phyloP scores from a whole-genome alignment of 768 basidiomycete genomes.

The Lyophyllum shimeji region DNA sequence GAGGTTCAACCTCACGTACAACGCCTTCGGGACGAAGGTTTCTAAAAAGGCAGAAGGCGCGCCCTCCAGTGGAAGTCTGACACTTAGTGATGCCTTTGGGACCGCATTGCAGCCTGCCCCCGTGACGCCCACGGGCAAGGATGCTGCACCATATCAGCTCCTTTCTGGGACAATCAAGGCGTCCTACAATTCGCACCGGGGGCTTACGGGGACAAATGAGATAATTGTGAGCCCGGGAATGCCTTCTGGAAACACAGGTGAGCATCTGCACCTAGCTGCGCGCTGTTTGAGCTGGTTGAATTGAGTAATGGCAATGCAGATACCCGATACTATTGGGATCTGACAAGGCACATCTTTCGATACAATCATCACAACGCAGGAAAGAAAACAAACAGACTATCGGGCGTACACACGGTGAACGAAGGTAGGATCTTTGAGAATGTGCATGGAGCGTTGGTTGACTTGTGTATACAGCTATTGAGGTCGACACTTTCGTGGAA shows the following conservation, averaged over 20 bases:
- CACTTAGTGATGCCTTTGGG: slow-evolving; percentile 48
- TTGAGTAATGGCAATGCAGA: slow-evolving; percentile 36
- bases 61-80: slow-evolving; percentile 44
- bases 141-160: slow-evolving; percentile 46
- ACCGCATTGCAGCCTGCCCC: slow-evolving; percentile 67
- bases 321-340: slow-evolving; percentile 57
- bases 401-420: slow-evolving; percentile 67
- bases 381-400: slow-evolving; percentile 26
- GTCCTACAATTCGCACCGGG: slow-evolving; percentile 51
- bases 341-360: slow-evolving; percentile 66
- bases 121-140: slow-evolving; percentile 48
- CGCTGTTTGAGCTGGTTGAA: not conserved
- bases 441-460: slow-evolving; percentile 2
- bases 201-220: slow-evolving; percentile 28
- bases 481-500: slow-evolving; percentile 54
- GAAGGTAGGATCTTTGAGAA: slow-evolving; percentile 48
- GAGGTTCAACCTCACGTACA: slow-evolving; percentile 57
- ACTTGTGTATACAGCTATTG: slow-evolving; percentile 37
- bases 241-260: slow-evolving; percentile 61
- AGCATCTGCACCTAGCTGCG: not conserved
- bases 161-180: slow-evolving; percentile 68
- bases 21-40: slow-evolving; percentile 50
- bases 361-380: slow-evolving; percentile 50
- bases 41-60: slow-evolving; percentile 22
- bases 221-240: slow-evolving; percentile 53